These are phyloP conservation scores for Colletotrichum noveboracense DNA, from an alignment of 2,329 filamentous ascomycete species.

Conservation along the genomic window DNA sequence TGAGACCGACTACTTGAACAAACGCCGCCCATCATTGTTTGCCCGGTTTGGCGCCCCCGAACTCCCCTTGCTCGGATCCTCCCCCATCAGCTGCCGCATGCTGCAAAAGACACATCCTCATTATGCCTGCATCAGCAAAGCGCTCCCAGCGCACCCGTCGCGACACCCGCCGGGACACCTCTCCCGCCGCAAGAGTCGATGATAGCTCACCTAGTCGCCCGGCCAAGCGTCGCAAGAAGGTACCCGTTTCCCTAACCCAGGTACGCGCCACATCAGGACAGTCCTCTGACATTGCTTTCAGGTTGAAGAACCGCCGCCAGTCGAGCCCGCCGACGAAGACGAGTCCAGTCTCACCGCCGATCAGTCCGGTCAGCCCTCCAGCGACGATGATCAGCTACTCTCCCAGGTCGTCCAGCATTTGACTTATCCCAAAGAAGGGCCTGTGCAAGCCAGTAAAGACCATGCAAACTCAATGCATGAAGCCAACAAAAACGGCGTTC, in stretches of 20 bases:
- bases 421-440: conserved; percentile 41
- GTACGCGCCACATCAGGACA: neutral
- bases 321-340: conserved; percentile 51
- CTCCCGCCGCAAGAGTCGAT: conserved; percentile 38
- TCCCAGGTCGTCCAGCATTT: conserved; percentile 61
- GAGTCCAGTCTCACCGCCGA: conserved; percentile 47
- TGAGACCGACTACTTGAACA: conserved; percentile 17
- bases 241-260: conserved; percentile 31
- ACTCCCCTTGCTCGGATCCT: neutral
- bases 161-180: conserved; percentile 42
- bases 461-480: conserved; percentile 70
- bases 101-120: neutral
- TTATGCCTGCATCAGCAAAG: conserved; percentile 44
- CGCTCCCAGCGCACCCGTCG: conserved; percentile 41
- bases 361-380: conserved; percentile 40
- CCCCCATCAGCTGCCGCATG: conserved; percentile 16
- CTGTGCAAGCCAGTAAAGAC: conserved; percentile 65
- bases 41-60: neutral
- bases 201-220: conserved; percentile 66
- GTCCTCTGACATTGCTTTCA: conserved; percentile 26
- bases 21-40: neutral
- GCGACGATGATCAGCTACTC: conserved; percentile 62
- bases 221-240: conserved; percentile 70
- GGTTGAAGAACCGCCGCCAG: conserved; percentile 41
- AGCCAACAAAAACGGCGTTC: conserved; percentile 64